Percentiles rank a stretch among this genome's conserved stretches.
phyloP scores from a whole-genome alignment of 345 rosid genomes.

The Gossypium anomalum region DNA sequence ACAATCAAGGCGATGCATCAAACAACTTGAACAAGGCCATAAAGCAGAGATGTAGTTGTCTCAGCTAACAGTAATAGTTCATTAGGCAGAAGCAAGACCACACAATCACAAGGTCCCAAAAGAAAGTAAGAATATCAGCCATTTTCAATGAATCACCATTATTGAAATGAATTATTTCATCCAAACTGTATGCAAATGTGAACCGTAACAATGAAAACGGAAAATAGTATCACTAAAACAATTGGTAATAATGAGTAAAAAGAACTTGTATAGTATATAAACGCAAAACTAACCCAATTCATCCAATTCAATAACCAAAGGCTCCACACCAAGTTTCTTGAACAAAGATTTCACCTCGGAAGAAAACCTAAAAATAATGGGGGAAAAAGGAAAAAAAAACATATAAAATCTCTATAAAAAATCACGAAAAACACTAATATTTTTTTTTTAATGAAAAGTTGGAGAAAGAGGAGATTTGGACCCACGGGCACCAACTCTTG shows the following conservation, averaged over 20 bases:
- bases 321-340: constrained; percentile 67
- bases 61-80: background rate
- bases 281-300: constrained; percentile 55
- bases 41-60: background rate
- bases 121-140: background rate
- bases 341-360: constrained; percentile 88
- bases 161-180: background rate
- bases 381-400: background rate
- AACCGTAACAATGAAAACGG: background rate
- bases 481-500: constrained; percentile 95
- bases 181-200: background rate
- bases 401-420: background rate
- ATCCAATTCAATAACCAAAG: constrained; percentile 83
- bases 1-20: background rate
- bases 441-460: background rate
- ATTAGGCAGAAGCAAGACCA: background rate
- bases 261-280: too few species aligned
- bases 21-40: background rate
- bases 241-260: background rate
- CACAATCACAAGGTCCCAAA: background rate
- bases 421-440: background rate
- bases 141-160: background rate
- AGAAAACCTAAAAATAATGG: constrained; percentile 51
- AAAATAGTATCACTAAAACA: background rate
- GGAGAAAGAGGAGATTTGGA: constrained; percentile 20